phyloP scores from a whole-genome alignment of 169 alveolate species.

The Cystoisospora suis region DNA sequence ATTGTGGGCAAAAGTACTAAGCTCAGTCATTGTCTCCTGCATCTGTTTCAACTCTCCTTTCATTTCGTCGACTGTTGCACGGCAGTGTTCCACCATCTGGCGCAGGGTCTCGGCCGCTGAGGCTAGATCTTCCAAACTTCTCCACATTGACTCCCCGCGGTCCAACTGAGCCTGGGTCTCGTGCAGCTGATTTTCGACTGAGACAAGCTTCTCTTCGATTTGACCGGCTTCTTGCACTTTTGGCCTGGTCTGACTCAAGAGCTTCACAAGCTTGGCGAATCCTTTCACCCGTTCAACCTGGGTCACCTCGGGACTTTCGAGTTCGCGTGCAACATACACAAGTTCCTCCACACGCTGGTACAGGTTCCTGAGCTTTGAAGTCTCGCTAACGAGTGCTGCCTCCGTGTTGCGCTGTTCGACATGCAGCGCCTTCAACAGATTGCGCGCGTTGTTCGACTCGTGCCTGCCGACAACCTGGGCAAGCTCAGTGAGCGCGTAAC shows the following conservation, averaged over 20 bases:
- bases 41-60: neutral
- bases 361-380: neutral
- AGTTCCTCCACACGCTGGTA: neutral
- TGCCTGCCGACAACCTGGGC: neutral
- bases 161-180: neutral
- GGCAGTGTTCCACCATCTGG: neutral
- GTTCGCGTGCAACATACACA: neutral
- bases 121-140: neutral
- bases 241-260: neutral
- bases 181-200: neutral
- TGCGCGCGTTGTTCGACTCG: neutral
- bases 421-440: neutral
- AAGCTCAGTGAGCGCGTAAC: neutral
- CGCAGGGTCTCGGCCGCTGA: neutral
- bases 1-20: neutral
- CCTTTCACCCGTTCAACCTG: neutral
- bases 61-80: neutral
- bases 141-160: neutral
- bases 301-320: neutral
- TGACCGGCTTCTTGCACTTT: neutral
- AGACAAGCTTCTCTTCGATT: neutral
- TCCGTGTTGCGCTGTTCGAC: neutral
- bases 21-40: neutral
- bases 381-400: neutral
- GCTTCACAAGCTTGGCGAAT: neutral